Evolutionary conservation across 2,329 filamentous ascomycete genomes (phyloP).

Genomic region (Paraphaeosphaeria minitans): DNA sequence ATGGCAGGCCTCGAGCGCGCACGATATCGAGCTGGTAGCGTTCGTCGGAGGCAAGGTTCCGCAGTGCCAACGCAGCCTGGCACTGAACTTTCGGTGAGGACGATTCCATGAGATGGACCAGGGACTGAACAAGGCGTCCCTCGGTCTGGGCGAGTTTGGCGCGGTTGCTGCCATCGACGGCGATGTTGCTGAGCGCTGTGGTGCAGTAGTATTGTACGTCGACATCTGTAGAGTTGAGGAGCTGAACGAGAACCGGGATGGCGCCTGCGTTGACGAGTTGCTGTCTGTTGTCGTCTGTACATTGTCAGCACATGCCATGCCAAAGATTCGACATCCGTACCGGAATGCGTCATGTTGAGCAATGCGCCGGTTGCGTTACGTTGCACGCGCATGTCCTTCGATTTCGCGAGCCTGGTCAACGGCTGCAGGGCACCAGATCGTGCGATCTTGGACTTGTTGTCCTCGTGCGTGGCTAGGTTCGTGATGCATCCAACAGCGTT

Average conservation of each 20-base stretch:
- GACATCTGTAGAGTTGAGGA: constrained; percentile 89
- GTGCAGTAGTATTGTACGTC: constrained; percentile 99
- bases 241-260: constrained; percentile 95
- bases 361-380: constrained; percentile 95
- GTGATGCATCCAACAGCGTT: constrained; percentile 99
- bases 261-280: constrained; percentile 96
- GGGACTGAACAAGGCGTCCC: constrained; percentile 85
- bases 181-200: constrained; percentile 97
- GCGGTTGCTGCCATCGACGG: constrained; percentile 88
- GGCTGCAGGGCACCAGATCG: constrained; percentile 90
- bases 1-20: constrained; percentile 80
- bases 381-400: constrained; percentile 98
- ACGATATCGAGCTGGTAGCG: constrained; percentile 99
- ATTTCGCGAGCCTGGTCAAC: constrained; percentile 89
- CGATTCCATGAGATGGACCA: constrained; percentile 97
- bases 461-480: constrained; percentile 95
- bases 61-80: constrained; percentile 89
- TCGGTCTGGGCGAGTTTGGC: constrained; percentile 91
- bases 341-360: constrained; percentile 98
- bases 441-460: constrained; percentile 99
- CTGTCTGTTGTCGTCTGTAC: constrained; percentile 89
- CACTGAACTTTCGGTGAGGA: constrained; percentile 93
- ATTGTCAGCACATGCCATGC: constrained; percentile 25
- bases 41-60: constrained; percentile 96
- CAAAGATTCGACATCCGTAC: constrained; percentile 56